phyloP scores from a whole-genome alignment of 768 basidiomycete species.

The Tricholoma flavovirens region DNA sequence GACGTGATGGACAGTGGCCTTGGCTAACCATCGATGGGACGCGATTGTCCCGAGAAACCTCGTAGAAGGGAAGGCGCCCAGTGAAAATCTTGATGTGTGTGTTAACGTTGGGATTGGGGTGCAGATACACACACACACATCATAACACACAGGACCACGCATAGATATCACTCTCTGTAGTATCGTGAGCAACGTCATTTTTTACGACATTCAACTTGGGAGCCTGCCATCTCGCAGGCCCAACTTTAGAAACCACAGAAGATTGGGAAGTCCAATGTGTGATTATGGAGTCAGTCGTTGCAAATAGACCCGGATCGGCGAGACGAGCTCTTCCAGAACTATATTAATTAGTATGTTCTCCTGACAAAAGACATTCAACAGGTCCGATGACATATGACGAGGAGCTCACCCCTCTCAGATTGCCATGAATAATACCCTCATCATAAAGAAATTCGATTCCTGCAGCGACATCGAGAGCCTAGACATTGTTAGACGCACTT shows the following conservation, averaged over 20 bases:
- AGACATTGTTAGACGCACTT: neutral
- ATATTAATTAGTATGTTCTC: neutral
- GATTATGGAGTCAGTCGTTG: neutral
- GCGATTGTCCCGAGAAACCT: neutral
- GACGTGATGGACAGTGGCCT: neutral
- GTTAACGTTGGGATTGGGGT: neutral
- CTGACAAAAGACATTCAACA: neutral
- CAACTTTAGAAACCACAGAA: neutral
- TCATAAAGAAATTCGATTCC: constrained; percentile 24
- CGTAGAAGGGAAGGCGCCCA: neutral
- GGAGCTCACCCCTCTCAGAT: constrained; percentile 23
- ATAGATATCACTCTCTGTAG: constrained; percentile 5
- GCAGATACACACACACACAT: neutral
- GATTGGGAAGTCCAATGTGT: neutral
- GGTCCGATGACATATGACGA: neutral
- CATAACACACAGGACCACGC: constrained; percentile 10
- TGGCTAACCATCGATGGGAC: neutral
- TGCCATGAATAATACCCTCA: constrained; percentile 23
- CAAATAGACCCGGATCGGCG: too few relatives aligned
- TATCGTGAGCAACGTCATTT: constrained; percentile 9
- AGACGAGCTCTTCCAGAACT: too few relatives aligned
- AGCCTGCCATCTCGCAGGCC: too few relatives aligned
- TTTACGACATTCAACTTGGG: too few relatives aligned
- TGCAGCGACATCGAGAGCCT: constrained; percentile 20
- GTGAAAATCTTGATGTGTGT: neutral